Base-by-base conservation (phyloP, 2,329 filamentous ascomycete genomes). In the Cercospora sesami region DNA sequence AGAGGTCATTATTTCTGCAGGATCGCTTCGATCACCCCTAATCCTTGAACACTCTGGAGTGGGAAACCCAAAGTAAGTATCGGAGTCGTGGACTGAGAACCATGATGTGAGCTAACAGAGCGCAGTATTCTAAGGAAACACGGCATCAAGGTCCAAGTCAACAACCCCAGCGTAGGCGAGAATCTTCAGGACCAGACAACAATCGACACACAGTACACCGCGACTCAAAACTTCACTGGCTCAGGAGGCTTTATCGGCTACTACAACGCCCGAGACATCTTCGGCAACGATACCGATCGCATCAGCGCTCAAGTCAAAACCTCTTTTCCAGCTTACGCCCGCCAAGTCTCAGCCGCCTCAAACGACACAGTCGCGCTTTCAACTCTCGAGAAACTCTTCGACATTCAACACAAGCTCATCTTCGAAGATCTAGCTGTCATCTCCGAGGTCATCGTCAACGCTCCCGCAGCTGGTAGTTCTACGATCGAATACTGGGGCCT, bases 31-130 rank as follows among this genome's bases (percentile, higher is more conserved):
- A 74, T 87, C 85, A 8, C 88, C 83, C 3, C 86, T 84, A 75
- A 79, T 87, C n/a, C 82, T 86, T 16, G 87, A 90, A 69, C 79
- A 89, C 1, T 89, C 86, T 0, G 88, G 88, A 0, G 81, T 90
- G 30, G 88, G 88, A 28, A 65, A 39, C 21, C 58, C 57, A 57
- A 59, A 33, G 67, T 65, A 23, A 64, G 68, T 42, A 23, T n/a
- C 42, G 8, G 4, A 12, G 10, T 48, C n/a, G 21, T 21, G n/a
- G 42, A 21, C 8, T 10, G 4, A 0, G 12, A 21, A 12, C 42
- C 14, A 3, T 7, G 4, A 23, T 16, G 16, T 16, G 14, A 7
- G 26, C 60, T 62, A 16, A 62, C 60, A 5, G 1, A 18, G 2
- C 7, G n/a, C 28, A 36, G 76, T 0, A 72, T 85, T 8, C 77